phyloP scores from a whole-genome alignment of 306 rosid genomes.

The Inga leiocalycina region DNA sequence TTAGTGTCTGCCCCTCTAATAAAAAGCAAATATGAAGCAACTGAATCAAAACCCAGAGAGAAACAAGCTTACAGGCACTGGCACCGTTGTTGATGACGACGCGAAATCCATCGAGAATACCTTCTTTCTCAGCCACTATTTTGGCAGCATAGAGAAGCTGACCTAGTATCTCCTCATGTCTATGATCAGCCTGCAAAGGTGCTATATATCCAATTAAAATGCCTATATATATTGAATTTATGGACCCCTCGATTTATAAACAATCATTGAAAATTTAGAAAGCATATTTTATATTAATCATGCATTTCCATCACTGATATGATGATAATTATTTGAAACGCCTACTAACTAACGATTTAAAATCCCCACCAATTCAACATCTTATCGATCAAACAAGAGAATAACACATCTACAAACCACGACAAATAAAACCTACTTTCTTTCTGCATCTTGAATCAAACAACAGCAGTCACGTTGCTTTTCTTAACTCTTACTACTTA shows the following conservation, averaged over 20 bases:
- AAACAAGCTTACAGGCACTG: conserved; percentile 62
- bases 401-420: neutral
- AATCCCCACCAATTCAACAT: conserved; percentile 2
- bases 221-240: neutral
- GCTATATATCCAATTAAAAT: conserved; percentile 21
- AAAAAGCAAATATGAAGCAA: neutral
- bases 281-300: neutral
- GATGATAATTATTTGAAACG: neutral
- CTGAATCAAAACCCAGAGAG: neutral
- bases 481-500: neutral
- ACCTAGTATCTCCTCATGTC: conserved; percentile 78
- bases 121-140: conserved; percentile 81
- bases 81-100: conserved; percentile 86
- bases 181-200: conserved; percentile 61
- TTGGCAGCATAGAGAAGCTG: conserved; percentile 79
- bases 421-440: neutral
- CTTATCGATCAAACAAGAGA: neutral
- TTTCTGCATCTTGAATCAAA: neutral
- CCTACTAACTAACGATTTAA: neutral
- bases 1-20: too few relatives aligned
- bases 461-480: neutral
- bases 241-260: neutral
- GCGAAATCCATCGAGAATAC: conserved; percentile 80
- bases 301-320: neutral
- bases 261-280: neutral